Percentiles rank a stretch among this genome's conserved stretches.
phyloP scores from a whole-genome alignment of 2,329 filamentous ascomycete species.

The Magnaporthales sp. region DNA sequence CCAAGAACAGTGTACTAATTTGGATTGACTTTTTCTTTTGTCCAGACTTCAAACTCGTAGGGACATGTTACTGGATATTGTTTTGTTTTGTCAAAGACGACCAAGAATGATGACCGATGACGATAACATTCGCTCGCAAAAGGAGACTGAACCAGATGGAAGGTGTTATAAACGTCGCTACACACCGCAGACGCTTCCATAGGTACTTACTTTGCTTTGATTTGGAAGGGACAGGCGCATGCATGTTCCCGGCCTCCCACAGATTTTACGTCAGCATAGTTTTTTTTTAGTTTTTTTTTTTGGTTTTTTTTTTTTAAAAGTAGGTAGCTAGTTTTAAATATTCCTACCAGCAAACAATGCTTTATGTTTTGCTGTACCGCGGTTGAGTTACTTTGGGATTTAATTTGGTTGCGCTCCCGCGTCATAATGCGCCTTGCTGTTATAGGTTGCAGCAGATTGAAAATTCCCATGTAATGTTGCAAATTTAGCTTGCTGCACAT shows the following conservation, averaged over 20 bases:
- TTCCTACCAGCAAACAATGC: neutral
- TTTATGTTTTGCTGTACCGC: neutral
- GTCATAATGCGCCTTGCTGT: neutral
- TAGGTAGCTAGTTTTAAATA: neutral
- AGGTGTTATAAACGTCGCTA: neutral
- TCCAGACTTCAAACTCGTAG: neutral
- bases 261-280: neutral
- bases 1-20: neutral
- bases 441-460: neutral
- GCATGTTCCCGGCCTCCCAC: neutral
- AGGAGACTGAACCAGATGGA: neutral
- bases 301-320: too few species aligned
- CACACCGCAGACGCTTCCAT: neutral
- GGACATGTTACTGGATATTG: neutral
- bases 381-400: neutral
- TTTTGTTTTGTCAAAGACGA: neutral
- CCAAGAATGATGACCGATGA: neutral
- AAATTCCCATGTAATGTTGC: neutral
- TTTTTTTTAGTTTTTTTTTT: too few species aligned
- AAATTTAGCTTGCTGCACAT: neutral
- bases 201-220: neutral
- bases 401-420: neutral
- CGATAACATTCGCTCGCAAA: neutral
- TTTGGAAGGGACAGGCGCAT: neutral
- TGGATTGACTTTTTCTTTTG: neutral